Base-by-base conservation (phyloP, 495 filamentous ascomycete species). In the Tuber umbilicatum region DNA sequence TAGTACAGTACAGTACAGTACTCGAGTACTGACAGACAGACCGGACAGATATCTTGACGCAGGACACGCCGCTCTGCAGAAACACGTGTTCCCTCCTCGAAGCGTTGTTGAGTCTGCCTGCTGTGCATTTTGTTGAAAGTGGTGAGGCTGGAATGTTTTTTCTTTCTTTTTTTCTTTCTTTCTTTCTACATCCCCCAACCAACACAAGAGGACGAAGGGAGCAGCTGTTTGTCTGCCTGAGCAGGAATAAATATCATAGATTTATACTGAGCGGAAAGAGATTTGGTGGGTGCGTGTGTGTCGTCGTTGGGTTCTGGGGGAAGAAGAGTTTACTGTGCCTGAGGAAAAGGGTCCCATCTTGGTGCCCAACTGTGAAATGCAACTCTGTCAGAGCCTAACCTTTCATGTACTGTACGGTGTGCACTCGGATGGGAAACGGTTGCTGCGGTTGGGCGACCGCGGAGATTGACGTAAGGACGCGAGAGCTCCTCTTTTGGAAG, bases 71-170 rank as follows among this genome's bases (percentile, higher is more conserved):
- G 78, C 74, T 67, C 73, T 79, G 77, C 77, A 78, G 73, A 78
- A 79, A 79, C 77, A 79, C 77, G 77, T 79, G 77, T 79, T 79
- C 77, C 55, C 35, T 78, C 43, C 69, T 75, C 76, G 64, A 79
- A 79, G 77, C 31, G 75, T 35, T 78, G 75, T 78, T 74, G 10
- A 70, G 43, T 35, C 69, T 60, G n/a, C n/a, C n/a, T 40, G 55
- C 60, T 74, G 45, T 79, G 77, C 75, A 73, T 79, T 79, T 78
- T 3, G 21, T 55, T 55, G 45, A 23, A 6, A 47, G 21, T 47
- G 45, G 45, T 43, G 42, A 10, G 45, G 45, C 5, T 47, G 45
- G 45, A 47, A 23, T 23, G 21, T n/a, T n/a, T 55, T 27, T 55
- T 55, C 14, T 14, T 3, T 5, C 14, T 19, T 19, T n/a, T n/a